Evolutionary conservation across 192 early-diverging fungal species (phyloP).

Genomic region (Backusella luteola): DNA sequence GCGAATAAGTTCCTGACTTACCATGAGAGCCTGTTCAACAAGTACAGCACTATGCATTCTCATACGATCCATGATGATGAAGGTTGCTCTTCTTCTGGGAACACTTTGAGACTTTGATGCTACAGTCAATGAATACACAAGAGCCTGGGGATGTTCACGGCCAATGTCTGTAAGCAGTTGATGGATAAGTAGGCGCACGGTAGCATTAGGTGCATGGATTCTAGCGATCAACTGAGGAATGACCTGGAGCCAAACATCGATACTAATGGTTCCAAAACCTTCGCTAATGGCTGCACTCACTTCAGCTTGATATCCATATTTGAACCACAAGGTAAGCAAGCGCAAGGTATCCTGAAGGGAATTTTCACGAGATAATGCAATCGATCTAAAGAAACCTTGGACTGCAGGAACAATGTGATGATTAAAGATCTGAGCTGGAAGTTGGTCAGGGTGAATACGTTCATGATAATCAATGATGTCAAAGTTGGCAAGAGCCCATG

Average conservation of each 20-base stretch:
- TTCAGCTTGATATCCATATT: conserved; percentile 85
- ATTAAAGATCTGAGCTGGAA: conserved; percentile 43
- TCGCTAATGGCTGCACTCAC: conserved; percentile 81
- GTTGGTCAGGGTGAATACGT: conserved; percentile 48
- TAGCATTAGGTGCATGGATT: conserved; percentile 76
- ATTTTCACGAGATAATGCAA: conserved; percentile 80
- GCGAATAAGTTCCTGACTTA: conserved; percentile 96
- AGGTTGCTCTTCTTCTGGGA: conserved; percentile 72
- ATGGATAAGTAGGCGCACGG: conserved; percentile 82
- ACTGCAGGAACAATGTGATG: conserved; percentile 87
- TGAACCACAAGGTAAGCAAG: conserved; percentile 93
- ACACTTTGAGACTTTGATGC: conserved; percentile 88
- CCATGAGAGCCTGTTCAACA: conserved; percentile 91
- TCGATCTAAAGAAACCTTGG: conserved; percentile 91
- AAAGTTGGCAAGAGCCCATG: conserved; percentile 92
- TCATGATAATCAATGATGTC: conserved; percentile 81
- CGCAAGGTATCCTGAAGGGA: conserved; percentile 94
- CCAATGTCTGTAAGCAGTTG: conserved; percentile 88
- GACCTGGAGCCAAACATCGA: conserved; percentile 96
- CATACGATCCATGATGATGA: conserved; percentile 91
- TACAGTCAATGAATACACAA: conserved; percentile 96
- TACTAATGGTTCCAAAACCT: conserved; percentile 79
- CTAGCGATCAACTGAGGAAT: conserved; percentile 97
- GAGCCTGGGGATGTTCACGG: conserved; percentile 92
- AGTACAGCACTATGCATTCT: conserved; percentile 75